Conservation (phyloP, 352 stramenopile genomes). For the Phytopythium litorale region DNA sequence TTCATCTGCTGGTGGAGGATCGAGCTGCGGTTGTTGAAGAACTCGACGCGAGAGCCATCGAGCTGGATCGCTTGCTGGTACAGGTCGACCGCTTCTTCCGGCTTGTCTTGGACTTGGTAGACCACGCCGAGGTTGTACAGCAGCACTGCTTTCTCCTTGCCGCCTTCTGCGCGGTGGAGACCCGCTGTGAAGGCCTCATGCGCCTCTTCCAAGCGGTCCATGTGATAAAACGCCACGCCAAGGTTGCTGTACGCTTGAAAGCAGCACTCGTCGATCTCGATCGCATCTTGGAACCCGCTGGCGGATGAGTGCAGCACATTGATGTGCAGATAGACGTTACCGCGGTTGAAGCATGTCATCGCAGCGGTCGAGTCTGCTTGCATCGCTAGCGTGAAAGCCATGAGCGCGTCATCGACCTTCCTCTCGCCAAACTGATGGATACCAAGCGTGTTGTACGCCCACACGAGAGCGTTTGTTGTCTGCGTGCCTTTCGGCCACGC, state of each 20-base stretch:
- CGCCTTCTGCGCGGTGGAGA: constrained; percentile 21
- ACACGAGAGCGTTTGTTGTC: constrained; percentile 36
- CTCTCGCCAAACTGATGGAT: constrained; percentile 19
- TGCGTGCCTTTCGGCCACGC: constrained; percentile 37
- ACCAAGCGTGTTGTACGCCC: constrained; percentile 49
- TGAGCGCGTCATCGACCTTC: constrained; percentile 43
- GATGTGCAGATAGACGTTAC: constrained; percentile 45
- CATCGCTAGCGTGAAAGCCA: constrained; percentile 48
- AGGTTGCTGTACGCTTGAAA: constrained; percentile 46
- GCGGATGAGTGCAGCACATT: constrained; percentile 31
- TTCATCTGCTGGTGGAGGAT: constrained; percentile 53
- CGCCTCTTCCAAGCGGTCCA: constrained; percentile 43
- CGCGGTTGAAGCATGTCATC: constrained; percentile 48
- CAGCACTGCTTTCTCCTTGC: constrained; percentile 27
- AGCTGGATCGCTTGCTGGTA: constrained; percentile 49
- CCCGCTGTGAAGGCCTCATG: constrained; percentile 35
- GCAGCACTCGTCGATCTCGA: constrained; percentile 34
- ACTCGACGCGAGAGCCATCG: constrained; percentile 31
- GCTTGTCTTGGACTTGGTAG: constrained; percentile 32
- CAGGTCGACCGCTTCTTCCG: constrained; percentile 40
- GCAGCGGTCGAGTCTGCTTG: constrained; percentile 32
- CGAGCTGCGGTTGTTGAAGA: constrained; percentile 56
- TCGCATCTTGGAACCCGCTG: constrained; percentile 41
- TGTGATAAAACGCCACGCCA: constrained; percentile 35
- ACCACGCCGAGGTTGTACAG: constrained; percentile 47